Conservation (phyloP, 2,329 filamentous ascomycete genomes). For the Alternaria longipes region DNA sequence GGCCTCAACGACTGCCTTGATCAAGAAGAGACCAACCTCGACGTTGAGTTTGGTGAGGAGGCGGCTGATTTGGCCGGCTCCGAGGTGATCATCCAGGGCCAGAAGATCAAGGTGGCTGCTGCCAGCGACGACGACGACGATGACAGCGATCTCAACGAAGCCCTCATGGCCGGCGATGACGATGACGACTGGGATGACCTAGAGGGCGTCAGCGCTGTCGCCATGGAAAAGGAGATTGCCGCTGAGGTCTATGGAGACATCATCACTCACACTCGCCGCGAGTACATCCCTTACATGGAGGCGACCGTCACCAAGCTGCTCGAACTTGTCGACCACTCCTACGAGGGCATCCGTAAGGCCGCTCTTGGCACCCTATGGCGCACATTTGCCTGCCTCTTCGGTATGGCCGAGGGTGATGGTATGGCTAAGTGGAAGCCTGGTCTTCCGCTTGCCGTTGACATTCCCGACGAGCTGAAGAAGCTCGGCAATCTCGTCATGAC, state of each 20-base stretch:
- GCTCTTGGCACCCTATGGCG: constrained; percentile 92
- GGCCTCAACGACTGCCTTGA: constrained; percentile 86
- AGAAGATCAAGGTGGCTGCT: constrained; percentile 81
- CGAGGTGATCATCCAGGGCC: constrained; percentile 80
- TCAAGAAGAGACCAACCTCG: constrained; percentile 84
- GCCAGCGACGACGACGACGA: constrained; percentile 69
- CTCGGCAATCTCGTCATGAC: constrained; percentile 86
- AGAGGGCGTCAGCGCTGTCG: constrained; percentile 84
- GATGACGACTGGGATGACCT: constrained; percentile 87
- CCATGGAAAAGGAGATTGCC: constrained; percentile 96
- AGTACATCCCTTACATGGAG: constrained; percentile 85
- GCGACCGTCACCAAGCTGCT: constrained; percentile 84
- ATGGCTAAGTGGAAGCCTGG: constrained; percentile 88
- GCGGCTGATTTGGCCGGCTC: constrained; percentile 77
- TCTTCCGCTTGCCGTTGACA: constrained; percentile 80
- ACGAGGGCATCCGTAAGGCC: constrained; percentile 93
- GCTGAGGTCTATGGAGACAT: constrained; percentile 95
- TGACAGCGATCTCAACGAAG: constrained; percentile 65
- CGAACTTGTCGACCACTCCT: constrained; percentile 84
- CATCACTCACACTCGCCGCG: constrained; percentile 82
- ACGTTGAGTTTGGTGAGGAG: constrained; percentile 77
- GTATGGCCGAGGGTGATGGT: constrained; percentile 81
- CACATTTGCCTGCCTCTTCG: constrained; percentile 89
- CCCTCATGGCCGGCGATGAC: constrained; percentile 72
- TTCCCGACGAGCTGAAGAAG: constrained; percentile 81